These are phyloP conservation scores for Cordyceps farinosa DNA, from an alignment of 2,329 filamentous ascomycete genomes.

Conservation along the genomic window DNA sequence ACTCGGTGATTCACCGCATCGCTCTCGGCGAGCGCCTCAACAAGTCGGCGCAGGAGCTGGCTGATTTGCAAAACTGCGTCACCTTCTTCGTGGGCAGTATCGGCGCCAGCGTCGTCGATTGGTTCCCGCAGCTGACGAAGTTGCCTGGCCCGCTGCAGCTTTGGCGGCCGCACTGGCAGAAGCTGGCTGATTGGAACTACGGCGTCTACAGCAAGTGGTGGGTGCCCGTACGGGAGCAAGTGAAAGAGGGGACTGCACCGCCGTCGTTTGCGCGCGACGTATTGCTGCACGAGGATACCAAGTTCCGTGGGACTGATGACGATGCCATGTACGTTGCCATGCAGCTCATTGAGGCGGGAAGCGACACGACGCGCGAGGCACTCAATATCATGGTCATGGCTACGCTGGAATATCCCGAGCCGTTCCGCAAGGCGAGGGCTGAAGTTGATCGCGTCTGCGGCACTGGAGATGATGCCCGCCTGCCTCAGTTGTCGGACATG, in stretches of 20 bases:
- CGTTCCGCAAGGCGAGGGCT: slow-evolving; percentile 34
- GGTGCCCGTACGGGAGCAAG: slow-evolving; percentile 27
- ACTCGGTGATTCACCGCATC: slow-evolving; percentile 36
- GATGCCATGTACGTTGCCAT: slow-evolving; percentile 39
- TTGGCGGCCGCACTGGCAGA: slow-evolving; percentile 33
- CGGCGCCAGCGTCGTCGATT: slow-evolving; percentile 34
- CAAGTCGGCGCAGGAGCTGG: slow-evolving; percentile 32
- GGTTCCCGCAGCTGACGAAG: slow-evolving; percentile 33
- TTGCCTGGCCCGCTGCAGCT: slow-evolving; percentile 32
- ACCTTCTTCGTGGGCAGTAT: slow-evolving; percentile 35
- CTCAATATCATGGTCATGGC: slow-evolving; percentile 32
- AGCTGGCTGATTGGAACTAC: slow-evolving; percentile 32
- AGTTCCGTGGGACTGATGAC: slow-evolving; percentile 31
- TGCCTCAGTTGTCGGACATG: slow-evolving; percentile 40
- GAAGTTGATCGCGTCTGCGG: slow-evolving; percentile 43
- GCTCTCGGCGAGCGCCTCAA: slow-evolving; percentile 30
- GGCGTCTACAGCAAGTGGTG: slow-evolving; percentile 35
- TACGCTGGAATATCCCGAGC: slow-evolving; percentile 30
- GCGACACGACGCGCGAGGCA: slow-evolving; percentile 40
- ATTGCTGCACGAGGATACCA: slow-evolving; percentile 26
- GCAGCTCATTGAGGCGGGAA: slow-evolving; percentile 40
- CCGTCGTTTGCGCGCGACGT: slow-evolving; percentile 35
- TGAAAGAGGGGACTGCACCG: slow-evolving; percentile 27
- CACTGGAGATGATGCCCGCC: slow-evolving; percentile 26
- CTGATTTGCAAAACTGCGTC: slow-evolving; percentile 35